phyloP scores from a whole-genome alignment of 441 rosid genomes.

The Manihot esculenta region DNA sequence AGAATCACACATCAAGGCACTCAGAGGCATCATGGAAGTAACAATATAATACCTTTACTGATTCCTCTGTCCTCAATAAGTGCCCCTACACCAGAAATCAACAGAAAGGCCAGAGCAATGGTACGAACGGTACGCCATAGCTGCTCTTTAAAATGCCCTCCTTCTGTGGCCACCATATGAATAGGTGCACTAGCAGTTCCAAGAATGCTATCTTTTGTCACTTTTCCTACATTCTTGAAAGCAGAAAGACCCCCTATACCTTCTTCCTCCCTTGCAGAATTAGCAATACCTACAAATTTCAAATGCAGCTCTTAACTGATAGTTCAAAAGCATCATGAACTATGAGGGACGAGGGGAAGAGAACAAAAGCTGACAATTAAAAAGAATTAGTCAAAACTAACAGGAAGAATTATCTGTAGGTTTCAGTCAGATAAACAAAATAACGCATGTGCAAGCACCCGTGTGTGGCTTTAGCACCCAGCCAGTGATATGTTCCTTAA shows the following conservation, averaged over 20 bases:
- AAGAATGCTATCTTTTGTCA: constrained; percentile 61
- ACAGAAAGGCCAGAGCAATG: constrained; percentile 69
- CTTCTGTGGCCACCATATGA: constrained; percentile 79
- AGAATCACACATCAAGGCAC: constrained; percentile 9
- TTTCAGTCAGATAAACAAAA: too few species aligned
- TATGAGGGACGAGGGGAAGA: too few species aligned
- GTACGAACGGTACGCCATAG: constrained; percentile 87
- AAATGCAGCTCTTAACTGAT: not conserved
- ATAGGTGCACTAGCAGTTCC: constrained; percentile 89
- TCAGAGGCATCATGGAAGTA: too few species aligned
- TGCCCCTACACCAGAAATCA: constrained; percentile 91
- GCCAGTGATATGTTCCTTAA: too few species aligned
- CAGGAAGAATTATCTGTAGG: too few species aligned
- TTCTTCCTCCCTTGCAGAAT: constrained; percentile 55
- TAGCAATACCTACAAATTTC: constrained; percentile 50
- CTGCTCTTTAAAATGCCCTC: constrained; percentile 89
- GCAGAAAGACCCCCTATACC: constrained; percentile 55
- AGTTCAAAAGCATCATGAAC: not conserved
- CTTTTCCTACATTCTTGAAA: constrained; percentile 67
- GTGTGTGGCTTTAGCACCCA: too few species aligned
- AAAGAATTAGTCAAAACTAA: too few species aligned
- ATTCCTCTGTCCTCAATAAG: constrained; percentile 90
- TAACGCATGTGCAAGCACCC: too few species aligned
- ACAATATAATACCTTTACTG: constrained; percentile 61
- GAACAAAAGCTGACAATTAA: too few species aligned